Evolutionary conservation across 495 filamentous ascomycete genomes (phyloP), one percentile per base, ranked within the genome.

Genomic region (Penicillium atrosanguineum): DNA sequence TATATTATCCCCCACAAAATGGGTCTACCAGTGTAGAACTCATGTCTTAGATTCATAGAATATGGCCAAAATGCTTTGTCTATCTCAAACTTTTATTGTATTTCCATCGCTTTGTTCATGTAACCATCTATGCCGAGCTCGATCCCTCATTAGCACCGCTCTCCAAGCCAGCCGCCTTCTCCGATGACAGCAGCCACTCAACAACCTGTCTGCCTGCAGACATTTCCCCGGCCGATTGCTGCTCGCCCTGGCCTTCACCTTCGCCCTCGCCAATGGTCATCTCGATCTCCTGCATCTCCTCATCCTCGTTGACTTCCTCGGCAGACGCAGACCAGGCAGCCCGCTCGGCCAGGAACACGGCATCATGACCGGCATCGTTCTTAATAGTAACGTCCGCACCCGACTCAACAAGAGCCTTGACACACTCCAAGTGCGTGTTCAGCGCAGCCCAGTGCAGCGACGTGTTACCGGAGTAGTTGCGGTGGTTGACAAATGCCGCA

Each of bases 361-460:
- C 87, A 62, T 95, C 86, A 57, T 94, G 88, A 3, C 93, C 91
- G 20, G 87, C 88, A 51, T 84, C 77, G 59, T 97, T 97, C 65
- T 79, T 81, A 23, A 89, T 73, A 21, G 82, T 79, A 12, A 87
- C 79, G 55, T 92, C 87, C 2, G 91, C 89, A 4, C 89, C 89
- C 6, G 83, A 82, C 37, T 85, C 76, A 0, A 89, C 72, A 12
- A 97, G 81, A 3, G 82, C 63, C 74, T 94, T 88, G 12, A 95
- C 91, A 20, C 84, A 81, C 28, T 81, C 80, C 3, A 96, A 69
- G 61, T 96, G 90, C 14, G 93, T 92, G 56, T 94, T 93, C 52
- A 95, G 73, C 1, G 90, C 86, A 0, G 92, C 93, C 90, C 90
- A 97, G 74, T 97, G 92, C 48, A 97, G 71, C 1, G 90, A 78